phyloP scores from a whole-genome alignment of 257 asterid species.

The Plantago ovata region DNA sequence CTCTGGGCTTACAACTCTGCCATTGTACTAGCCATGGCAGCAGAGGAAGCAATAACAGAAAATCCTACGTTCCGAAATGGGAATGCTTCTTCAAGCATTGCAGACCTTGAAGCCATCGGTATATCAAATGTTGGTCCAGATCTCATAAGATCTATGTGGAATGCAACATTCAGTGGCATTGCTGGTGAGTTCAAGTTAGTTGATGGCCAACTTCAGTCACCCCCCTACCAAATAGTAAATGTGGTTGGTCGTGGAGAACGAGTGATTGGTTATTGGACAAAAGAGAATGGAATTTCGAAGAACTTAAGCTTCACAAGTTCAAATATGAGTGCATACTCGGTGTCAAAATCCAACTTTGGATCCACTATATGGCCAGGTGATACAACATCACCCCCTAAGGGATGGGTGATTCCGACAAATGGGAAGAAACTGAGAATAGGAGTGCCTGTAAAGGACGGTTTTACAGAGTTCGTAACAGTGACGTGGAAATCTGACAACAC shows the following conservation, averaged over 20 bases:
- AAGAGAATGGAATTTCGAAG: constrained; percentile 27
- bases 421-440: constrained; percentile 41
- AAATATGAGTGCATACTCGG: constrained; percentile 16
- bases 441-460: constrained; percentile 46
- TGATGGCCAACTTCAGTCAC: constrained; percentile 39
- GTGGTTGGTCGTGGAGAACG: constrained; percentile 32
- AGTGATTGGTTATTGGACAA: constrained; percentile 46
- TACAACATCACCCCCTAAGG: constrained; percentile 33
- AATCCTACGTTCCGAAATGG: constrained; percentile 17
- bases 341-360: constrained; percentile 27
- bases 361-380: constrained; percentile 61
- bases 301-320: background rate
- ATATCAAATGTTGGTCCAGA: constrained; percentile 36
- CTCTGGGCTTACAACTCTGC: constrained; percentile 52
- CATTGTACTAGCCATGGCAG: constrained; percentile 44
- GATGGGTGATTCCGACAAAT: constrained; percentile 42
- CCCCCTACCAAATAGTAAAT: constrained; percentile 38
- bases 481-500: constrained; percentile 26
- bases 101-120: constrained; percentile 38
- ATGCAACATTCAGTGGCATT: constrained; percentile 41
- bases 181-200: constrained; percentile 36
- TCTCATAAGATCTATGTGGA: constrained; percentile 30
- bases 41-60: constrained; percentile 25
- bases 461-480: constrained; percentile 37
- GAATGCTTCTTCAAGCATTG: constrained; percentile 21